Percentiles rank a stretch among this genome's conserved stretches.
Conservation (phyloP, 345 rosid species). For the Stellera chamaejasme region DNA sequence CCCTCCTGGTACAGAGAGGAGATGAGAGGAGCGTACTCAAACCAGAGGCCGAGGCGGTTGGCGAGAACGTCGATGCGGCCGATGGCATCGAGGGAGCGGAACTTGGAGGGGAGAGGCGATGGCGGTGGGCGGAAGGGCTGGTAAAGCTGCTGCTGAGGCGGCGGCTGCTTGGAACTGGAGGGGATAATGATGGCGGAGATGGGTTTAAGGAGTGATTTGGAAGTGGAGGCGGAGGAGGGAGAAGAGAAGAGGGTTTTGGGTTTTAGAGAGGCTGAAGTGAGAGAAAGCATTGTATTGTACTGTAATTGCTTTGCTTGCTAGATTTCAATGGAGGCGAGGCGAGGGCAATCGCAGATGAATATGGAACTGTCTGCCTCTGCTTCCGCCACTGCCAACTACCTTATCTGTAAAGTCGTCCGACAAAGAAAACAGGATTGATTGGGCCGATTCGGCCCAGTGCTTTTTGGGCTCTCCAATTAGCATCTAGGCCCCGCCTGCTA, state of each 20-base stretch:
- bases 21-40: constrained; percentile 83
- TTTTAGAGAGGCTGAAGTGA: too few relatives aligned
- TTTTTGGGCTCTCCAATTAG: too few relatives aligned
- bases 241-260: neutral
- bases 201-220: constrained; percentile 24
- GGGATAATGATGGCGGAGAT: constrained; percentile 34
- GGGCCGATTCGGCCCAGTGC: too few relatives aligned
- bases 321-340: too few relatives aligned
- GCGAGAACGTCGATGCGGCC: constrained; percentile 64
- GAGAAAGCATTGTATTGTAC: too few relatives aligned
- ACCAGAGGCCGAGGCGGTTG: constrained; percentile 77
- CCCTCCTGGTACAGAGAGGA: constrained; percentile 71
- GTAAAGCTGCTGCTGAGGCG: constrained; percentile 34
- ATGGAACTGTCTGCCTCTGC: too few relatives aligned
- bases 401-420: too few relatives aligned
- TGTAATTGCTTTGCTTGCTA: too few relatives aligned
- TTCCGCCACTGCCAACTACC: too few relatives aligned
- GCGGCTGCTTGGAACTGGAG: constrained; percentile 20
- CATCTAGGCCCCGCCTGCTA: too few relatives aligned
- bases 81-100: constrained; percentile 54
- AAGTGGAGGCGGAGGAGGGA: constrained; percentile 6
- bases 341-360: too few relatives aligned
- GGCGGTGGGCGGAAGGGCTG: constrained; percentile 94
- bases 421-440: too few relatives aligned
- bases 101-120: constrained; percentile 62